Conservation (phyloP, 2,329 filamentous ascomycete genomes). For the Stachybotrys elegans region DNA sequence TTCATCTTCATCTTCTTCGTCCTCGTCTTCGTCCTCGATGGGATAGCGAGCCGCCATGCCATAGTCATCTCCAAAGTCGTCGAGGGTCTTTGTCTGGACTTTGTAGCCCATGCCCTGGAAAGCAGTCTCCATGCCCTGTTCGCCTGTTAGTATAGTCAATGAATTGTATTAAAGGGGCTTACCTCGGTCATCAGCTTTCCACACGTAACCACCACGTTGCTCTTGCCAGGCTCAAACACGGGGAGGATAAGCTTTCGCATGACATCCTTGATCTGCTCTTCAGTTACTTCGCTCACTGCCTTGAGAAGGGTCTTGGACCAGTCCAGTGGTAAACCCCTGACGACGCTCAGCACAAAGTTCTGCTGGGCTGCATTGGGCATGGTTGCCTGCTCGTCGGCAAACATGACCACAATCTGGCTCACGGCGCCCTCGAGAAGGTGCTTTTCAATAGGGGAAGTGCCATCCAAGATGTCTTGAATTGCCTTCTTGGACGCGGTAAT, state of each 20-base stretch:
- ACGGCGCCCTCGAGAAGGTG: slow-evolving; percentile 86
- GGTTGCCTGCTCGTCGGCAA: slow-evolving; percentile 85
- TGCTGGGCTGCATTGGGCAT: slow-evolving; percentile 76
- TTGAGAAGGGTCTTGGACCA: slow-evolving; percentile 74
- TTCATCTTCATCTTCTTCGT: slow-evolving; percentile 34
- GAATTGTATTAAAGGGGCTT: slow-evolving; percentile 27
- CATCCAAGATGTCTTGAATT: slow-evolving; percentile 69
- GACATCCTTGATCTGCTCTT: slow-evolving; percentile 69
- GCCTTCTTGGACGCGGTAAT: slow-evolving; percentile 72
- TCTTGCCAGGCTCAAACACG: slow-evolving; percentile 72
- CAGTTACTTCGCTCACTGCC: slow-evolving; percentile 68
- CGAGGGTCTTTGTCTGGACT: slow-evolving; percentile 66
- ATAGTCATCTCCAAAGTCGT: slow-evolving; percentile 85
- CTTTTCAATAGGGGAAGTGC: slow-evolving; percentile 67
- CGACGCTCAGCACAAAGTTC: slow-evolving; percentile 77
- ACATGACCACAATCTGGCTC: slow-evolving; percentile 77
- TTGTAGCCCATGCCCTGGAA: slow-evolving; percentile 75
- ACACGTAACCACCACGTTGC: slow-evolving; percentile 86
- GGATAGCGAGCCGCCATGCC: slow-evolving; percentile 67
- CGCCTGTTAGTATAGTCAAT: background rate
- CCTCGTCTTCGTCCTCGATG: slow-evolving; percentile 45
- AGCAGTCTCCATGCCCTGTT: slow-evolving; percentile 66
- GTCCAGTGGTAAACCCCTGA: slow-evolving; percentile 68
- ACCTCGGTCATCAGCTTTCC: slow-evolving; percentile 82
- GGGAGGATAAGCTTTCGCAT: slow-evolving; percentile 73